Percentiles rank a stretch among this genome's conserved stretches.
phyloP scores from a whole-genome alignment of 2,329 filamentous ascomycete species.

The Aulographum hederae region DNA sequence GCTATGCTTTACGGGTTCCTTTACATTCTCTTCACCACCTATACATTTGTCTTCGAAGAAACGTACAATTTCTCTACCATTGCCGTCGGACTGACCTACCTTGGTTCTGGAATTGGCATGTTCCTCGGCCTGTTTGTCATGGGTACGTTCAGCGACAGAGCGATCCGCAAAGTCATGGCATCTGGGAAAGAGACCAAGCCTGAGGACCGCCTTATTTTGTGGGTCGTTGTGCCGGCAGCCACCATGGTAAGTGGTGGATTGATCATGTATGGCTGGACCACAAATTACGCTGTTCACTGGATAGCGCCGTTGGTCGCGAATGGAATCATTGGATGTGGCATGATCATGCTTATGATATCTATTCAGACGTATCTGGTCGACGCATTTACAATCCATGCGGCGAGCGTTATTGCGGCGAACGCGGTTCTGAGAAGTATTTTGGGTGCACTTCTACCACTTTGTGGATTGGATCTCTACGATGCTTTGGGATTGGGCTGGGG shows the following conservation, averaged over 20 bases:
- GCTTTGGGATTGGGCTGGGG: slow-evolving; percentile 21
- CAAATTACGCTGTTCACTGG: background rate
- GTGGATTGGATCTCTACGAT: slow-evolving; percentile 19
- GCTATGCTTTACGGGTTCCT: slow-evolving; percentile 21
- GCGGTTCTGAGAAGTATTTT: slow-evolving; percentile 19
- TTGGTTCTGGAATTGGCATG: slow-evolving; percentile 22
- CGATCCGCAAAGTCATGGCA: slow-evolving; percentile 1
- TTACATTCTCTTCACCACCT: slow-evolving; percentile 28
- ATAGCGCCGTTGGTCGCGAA: background rate
- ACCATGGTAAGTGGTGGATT: background rate
- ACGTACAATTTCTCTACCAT: slow-evolving; percentile 22
- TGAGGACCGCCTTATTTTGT: slow-evolving; percentile 4
- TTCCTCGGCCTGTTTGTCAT: slow-evolving; percentile 14
- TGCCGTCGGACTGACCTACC: slow-evolving; percentile 20
- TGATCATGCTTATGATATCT: background rate
- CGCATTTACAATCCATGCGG: slow-evolving; percentile 22
- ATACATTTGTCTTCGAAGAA: slow-evolving; percentile 21
- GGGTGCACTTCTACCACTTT: slow-evolving; percentile 21
- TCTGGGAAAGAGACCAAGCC: slow-evolving; percentile 4
- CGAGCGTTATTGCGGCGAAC: slow-evolving; percentile 22
- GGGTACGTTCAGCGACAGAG: slow-evolving; percentile 1
- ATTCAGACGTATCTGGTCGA: slow-evolving; percentile 22
- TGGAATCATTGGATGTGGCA: background rate
- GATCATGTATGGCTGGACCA: background rate
- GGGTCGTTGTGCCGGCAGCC: background rate